Percentiles rank a stretch among this genome's conserved stretches.
These are phyloP conservation scores for Gomphus sp. DNA, from an alignment of 1,284 basidiomycete genomes.

Conservation along the genomic window DNA sequence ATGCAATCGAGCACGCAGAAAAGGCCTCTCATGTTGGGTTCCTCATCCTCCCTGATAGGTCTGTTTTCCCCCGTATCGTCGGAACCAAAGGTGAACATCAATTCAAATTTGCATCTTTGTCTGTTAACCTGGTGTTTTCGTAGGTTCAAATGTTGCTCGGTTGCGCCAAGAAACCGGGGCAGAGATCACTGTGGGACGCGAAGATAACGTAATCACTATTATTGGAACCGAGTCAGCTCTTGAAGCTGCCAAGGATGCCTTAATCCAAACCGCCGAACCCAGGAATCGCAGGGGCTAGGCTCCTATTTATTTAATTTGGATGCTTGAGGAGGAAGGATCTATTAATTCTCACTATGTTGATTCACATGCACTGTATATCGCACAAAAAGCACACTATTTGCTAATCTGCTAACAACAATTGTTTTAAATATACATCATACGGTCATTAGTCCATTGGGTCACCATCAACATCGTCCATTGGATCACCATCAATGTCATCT, in stretches of 20 bases:
- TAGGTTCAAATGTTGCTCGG: conserved; percentile 69
- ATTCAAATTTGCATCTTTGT: not conserved
- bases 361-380: conserved; percentile 1
- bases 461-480: conserved; percentile 32
- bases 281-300: conserved; percentile 31
- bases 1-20: conserved; percentile 68
- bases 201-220: conserved; percentile 78
- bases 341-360: not conserved
- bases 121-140: not conserved
- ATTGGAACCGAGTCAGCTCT: conserved; percentile 66
- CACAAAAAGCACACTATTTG: not conserved
- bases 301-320: not conserved
- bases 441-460: conserved; percentile 23
- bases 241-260: conserved; percentile 70
- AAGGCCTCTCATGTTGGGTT: conserved; percentile 70
- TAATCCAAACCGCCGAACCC: conserved; percentile 54
- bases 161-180: conserved; percentile 81
- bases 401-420: not conserved
- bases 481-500: conserved; percentile 32
- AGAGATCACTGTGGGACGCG: conserved; percentile 81
- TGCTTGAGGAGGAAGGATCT: not conserved
- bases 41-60: conserved; percentile 67
- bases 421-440: not conserved
- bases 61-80: conserved; percentile 78
- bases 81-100: conserved; percentile 52